Evolutionary conservation across 2,329 filamentous ascomycete species (phyloP), one percentile per base, ranked within the genome.

Genomic region (Calonectria montana): DNA sequence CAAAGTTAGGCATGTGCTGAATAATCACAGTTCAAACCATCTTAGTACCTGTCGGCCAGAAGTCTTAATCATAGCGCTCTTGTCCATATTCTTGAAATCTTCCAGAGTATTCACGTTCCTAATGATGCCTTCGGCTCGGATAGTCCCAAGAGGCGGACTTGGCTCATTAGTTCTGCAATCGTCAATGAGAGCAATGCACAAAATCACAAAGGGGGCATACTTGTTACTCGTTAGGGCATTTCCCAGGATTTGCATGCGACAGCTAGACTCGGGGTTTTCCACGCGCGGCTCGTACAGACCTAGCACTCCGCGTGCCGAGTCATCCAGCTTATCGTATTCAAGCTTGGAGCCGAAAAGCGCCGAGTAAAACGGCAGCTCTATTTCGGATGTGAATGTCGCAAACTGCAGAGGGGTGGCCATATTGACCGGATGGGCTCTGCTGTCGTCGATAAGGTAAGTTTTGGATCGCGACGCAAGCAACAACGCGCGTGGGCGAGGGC

Each of bases 81-180:
- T 97, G 83, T 98, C 94, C 74, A 92, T 89, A 75, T 93, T 94
- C 81, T 92, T 94, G 84, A 98, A 98, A 80, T 97, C 95, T 78
- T 98, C 96, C 77, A 98, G 90, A 1, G 97, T 98, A 82, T 99
- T 99, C 80, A 96, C 93, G 84, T 99, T 99, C 82, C 94, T 96
- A 79, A 99, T 97, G 81, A 94, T 94, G 72, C 97, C 97, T 83
- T 98, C 96, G 55, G 94, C 96, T 77, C 96, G 93, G 80, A 93
- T 94, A 79, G 91, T 91, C 75, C 91, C 92, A 59, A 89, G 84
- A n/a, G 93, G 91, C 25, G 91, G 89, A 75, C 94, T 95, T 77
- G 73, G 71, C 62, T 65, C 67, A 76, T 83, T 78, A 82, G 80
- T 79, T 74, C 75, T 78, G 65, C 41, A 48, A 67, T 71, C 39